Evolutionary conservation across 176 grass and related monocot genomes (phyloP), one percentile per base, ranked within the genome.

Genomic region (Melocanna baccifera): DNA sequence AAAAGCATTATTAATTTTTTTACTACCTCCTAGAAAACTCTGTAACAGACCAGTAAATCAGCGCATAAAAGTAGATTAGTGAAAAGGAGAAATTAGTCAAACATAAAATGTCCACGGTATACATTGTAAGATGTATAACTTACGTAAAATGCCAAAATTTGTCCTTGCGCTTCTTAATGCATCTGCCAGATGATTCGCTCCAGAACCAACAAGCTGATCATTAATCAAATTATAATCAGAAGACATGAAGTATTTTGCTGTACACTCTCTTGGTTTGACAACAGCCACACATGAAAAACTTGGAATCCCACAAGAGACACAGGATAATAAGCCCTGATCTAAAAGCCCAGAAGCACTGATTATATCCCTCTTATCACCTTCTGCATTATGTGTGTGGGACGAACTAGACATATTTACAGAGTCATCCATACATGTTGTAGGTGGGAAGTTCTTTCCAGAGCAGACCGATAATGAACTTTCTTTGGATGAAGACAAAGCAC

Each of bases 281-380:
- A 99, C 91, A 82, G 90, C 90, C 70, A 99, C 91, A 85, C 93
- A 99, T 79, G 97, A 92, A 93, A 99, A 99, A 89, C 97, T 99
- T 79, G 96, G 92, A 89, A 99, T 94, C 40, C 97, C 93, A 76
- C 97, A 99, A 65, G 91, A 88, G 26, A 96, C 91, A 91, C 97
- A 99, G 63, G 93, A 92, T 68, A 99, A 86, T 36, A 99, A 85
- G 77, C 93, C 93, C 75, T 99, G 93, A 67, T 99, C 93, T 75
- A 96, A 86, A 46, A 94, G 48, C 3, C 90, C 88, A 61, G 81
- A 16, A 82, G 56, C 75, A 85, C 57, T 79, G 78, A 83, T 68
- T 26, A 69, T 72, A 72, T 73, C 86, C 53, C 57, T 86, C 80
- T 85, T 81, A 42, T 86, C 74, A 84, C 65, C 62, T 86, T 84